These are phyloP conservation scores for Fraxinus pennsylvanica DNA, from an alignment of 257 asterid species.

Conservation along the genomic window DNA sequence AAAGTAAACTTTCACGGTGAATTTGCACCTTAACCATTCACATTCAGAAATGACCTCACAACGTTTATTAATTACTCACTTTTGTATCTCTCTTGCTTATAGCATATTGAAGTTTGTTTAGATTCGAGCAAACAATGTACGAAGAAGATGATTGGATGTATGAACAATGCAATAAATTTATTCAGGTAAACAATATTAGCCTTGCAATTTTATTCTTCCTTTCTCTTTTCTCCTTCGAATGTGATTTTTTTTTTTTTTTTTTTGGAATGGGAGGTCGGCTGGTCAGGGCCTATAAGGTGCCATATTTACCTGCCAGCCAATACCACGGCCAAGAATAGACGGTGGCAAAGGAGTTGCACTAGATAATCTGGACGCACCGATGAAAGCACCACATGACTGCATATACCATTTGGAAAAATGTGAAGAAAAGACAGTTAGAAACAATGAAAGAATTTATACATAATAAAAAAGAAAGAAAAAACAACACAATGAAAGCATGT, in stretches of 20 bases:
- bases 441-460: too few species aligned
- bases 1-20: too few species aligned
- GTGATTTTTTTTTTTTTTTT: not conserved
- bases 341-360: constrained; percentile 65
- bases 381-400: constrained; percentile 58
- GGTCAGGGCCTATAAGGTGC: not conserved
- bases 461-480: too few species aligned
- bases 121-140: not conserved
- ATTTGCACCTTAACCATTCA: too few species aligned
- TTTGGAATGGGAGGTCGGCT: not conserved
- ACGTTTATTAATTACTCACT: not conserved
- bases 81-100: not conserved
- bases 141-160: not conserved
- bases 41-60: too few species aligned
- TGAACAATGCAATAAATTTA: not conserved
- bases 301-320: constrained; percentile 58
- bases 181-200: not conserved
- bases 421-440: not conserved
- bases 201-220: not conserved
- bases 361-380: constrained; percentile 45
- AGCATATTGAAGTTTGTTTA: not conserved
- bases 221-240: not conserved
- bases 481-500: not conserved
- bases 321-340: constrained; percentile 60
- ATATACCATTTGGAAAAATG: constrained; percentile 11